Conservation (phyloP, 129 eudicot species). For the Logfia minima region DNA sequence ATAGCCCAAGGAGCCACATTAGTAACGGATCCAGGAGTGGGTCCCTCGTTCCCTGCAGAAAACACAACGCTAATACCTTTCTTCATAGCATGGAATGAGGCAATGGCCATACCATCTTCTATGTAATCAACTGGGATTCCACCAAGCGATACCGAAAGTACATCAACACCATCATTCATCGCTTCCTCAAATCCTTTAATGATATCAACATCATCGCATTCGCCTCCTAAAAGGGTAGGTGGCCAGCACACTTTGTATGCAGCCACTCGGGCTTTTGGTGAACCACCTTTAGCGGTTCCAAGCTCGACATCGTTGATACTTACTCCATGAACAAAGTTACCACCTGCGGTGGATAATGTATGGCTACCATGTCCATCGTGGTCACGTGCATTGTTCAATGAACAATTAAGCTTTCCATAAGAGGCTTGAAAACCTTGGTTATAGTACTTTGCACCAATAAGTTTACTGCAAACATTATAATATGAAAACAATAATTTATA, state of each 20-base stretch:
- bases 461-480: slow-evolving; percentile 50
- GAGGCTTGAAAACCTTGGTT: slow-evolving; percentile 52
- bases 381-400: slow-evolving; percentile 51
- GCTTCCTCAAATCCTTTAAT: slow-evolving; percentile 75
- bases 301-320: slow-evolving; percentile 38
- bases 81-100: slow-evolving; percentile 60
- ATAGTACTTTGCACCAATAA: slow-evolving; percentile 83
- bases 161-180: slow-evolving; percentile 77
- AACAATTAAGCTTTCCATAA: neutral
- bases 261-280: slow-evolving; percentile 84
- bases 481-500: neutral
- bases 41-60: slow-evolving; percentile 79
- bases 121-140: slow-evolving; percentile 29
- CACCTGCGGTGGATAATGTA: slow-evolving; percentile 89
- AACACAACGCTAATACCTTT: slow-evolving; percentile 55
- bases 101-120: slow-evolving; percentile 53
- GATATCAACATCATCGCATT: slow-evolving; percentile 60
- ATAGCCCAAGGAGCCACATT: slow-evolving; percentile 78
- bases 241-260: slow-evolving; percentile 86
- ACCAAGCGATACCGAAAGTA: slow-evolving; percentile 72
- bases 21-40: slow-evolving; percentile 39
- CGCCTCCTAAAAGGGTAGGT: slow-evolving; percentile 3
- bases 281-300: slow-evolving; percentile 87
- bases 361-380: slow-evolving; percentile 77
- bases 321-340: slow-evolving; percentile 62